phyloP scores from a whole-genome alignment of 306 rosid species.

The Mimosa bimucronata region DNA sequence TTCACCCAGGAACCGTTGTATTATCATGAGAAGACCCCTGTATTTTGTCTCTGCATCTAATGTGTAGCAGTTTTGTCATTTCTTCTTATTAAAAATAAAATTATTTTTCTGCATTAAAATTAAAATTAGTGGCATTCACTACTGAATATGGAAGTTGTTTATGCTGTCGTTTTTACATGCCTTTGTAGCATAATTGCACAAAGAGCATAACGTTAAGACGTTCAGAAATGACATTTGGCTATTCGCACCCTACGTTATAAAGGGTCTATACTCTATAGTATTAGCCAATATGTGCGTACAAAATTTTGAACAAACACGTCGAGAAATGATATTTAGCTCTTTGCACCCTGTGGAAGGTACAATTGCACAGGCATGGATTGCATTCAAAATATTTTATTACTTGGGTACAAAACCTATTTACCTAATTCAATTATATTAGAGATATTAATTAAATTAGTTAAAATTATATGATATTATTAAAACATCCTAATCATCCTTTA shows the following conservation, averaged over 20 bases:
- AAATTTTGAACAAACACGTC: not conserved
- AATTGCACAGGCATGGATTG: not conserved
- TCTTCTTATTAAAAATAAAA: constrained; percentile 39
- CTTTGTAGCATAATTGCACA: not conserved
- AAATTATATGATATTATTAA: too few relatives aligned
- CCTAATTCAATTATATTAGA: too few relatives aligned
- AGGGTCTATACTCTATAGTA: too few relatives aligned
- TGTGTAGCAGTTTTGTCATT: constrained; percentile 39
- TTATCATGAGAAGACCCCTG: constrained; percentile 39
- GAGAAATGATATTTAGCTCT: not conserved
- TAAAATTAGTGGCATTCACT: constrained; percentile 58
- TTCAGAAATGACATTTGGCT: not conserved
- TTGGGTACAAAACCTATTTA: too few relatives aligned
- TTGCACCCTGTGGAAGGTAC: not conserved
- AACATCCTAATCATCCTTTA: too few relatives aligned
- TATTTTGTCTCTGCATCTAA: constrained; percentile 39
- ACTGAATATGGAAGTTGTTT: constrained; percentile 45
- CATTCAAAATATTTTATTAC: not conserved
- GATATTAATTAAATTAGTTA: too few relatives aligned
- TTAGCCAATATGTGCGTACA: not conserved
- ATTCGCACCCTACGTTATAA: not conserved
- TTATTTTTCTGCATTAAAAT: constrained; percentile 44
- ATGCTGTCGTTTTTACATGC: not conserved
- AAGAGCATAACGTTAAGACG: not conserved
- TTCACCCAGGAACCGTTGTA: constrained; percentile 35